phyloP scores from a whole-genome alignment of 2,329 filamentous ascomycete species.

The Cylindrodendrum hubeiense region DNA sequence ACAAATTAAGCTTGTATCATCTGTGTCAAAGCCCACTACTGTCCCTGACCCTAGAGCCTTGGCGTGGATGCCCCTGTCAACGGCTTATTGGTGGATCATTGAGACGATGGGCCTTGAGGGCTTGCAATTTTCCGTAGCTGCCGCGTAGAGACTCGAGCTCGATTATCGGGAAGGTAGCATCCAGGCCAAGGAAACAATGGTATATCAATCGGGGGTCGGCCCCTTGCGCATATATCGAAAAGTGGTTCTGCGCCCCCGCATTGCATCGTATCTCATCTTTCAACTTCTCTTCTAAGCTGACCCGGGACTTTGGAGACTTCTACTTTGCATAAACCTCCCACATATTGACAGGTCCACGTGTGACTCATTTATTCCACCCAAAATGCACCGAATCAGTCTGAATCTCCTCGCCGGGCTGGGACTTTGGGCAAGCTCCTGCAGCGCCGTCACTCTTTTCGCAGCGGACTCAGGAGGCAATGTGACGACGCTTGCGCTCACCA shows the following conservation, averaged over 20 bases:
- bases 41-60: not conserved
- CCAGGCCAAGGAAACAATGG: not conserved
- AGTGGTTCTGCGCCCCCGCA: too few relatives aligned
- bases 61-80: not conserved
- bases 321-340: not conserved
- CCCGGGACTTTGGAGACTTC: not conserved
- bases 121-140: not conserved
- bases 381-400: constrained; percentile 8
- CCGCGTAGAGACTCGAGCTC: not conserved
- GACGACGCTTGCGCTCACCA: constrained; percentile 32
- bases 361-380: not conserved
- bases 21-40: not conserved
- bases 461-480: constrained; percentile 38
- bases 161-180: not conserved
- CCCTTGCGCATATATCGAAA: too few relatives aligned
- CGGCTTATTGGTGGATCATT: constrained; percentile 1
- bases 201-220: not conserved
- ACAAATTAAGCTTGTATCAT: not conserved
- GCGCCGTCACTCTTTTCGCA: constrained; percentile 37
- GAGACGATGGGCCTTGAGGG: not conserved
- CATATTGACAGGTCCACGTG: not conserved
- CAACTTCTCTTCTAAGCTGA: not conserved
- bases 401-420: constrained; percentile 21
- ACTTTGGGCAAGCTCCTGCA: constrained; percentile 4
- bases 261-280: not conserved